A percentile compares a stretch with the other conserved stretches of the same genome.
phyloP scores from a whole-genome alignment of 2,329 filamentous ascomycete genomes.

The Fusarium robinianum region DNA sequence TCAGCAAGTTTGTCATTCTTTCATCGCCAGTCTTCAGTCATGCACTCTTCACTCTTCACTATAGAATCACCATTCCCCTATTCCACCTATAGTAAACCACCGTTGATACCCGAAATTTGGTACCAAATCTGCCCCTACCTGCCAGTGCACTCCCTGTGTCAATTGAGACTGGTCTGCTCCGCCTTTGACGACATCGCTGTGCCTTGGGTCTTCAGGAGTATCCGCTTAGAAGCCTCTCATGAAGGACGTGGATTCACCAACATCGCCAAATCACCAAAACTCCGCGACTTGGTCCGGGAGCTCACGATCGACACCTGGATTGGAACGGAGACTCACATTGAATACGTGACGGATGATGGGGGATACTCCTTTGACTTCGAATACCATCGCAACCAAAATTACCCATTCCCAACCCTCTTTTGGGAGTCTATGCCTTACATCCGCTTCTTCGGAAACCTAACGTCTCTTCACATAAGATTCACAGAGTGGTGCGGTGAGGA shows the following conservation, averaged over 20 bases:
- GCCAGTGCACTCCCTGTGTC: background rate
- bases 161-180: conserved; percentile 8
- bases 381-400: background rate
- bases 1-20: too few relatives aligned
- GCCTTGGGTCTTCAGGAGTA: conserved; percentile 2
- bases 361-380: too few relatives aligned
- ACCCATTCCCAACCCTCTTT: background rate
- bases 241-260: conserved; percentile 17
- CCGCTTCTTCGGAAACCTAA: conserved; percentile 2
- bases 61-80: too few relatives aligned
- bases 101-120: conserved; percentile 28
- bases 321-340: too few relatives aligned
- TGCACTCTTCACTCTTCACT: too few relatives aligned
- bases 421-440: conserved; percentile 19
- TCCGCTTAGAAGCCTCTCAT: conserved; percentile 3
- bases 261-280: conserved; percentile 4
- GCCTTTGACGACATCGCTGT: background rate
- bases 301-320: conserved; percentile 24
- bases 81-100: too few relatives aligned
- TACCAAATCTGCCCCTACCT: conserved; percentile 10
- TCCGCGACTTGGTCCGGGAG: conserved; percentile 13
- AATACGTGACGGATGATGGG: too few relatives aligned
- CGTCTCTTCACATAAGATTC: conserved; percentile 13
- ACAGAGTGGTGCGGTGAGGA: conserved; percentile 1
- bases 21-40: too few relatives aligned